Percentiles rank a stretch among this genome's conserved stretches.
phyloP scores from a whole-genome alignment of 306 rosid species.

The Castanea sativa region DNA sequence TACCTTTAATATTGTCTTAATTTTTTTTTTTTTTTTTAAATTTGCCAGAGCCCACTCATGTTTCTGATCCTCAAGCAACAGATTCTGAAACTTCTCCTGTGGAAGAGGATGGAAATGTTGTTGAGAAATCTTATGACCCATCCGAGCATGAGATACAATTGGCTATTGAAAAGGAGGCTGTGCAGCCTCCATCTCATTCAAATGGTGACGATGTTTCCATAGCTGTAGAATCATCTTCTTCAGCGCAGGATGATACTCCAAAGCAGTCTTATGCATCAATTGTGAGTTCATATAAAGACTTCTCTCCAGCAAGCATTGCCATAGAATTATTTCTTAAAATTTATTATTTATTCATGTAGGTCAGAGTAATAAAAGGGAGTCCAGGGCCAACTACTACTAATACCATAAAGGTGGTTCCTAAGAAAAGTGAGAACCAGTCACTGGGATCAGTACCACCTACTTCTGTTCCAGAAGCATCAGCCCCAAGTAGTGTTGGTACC shows the following conservation, averaged over 20 bases:
- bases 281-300: conserved; percentile 40
- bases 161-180: conserved; percentile 33
- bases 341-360: conserved; percentile 43
- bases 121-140: conserved; percentile 41
- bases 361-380: conserved; percentile 60
- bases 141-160: conserved; percentile 41
- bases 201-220: conserved; percentile 47
- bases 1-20: conserved; percentile 9
- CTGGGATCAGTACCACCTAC: conserved; percentile 32
- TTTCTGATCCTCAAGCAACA: conserved; percentile 49
- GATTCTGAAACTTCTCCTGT: conserved; percentile 36
- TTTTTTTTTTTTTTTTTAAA: neutral
- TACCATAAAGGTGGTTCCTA: conserved; percentile 33
- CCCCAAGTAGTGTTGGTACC: conserved; percentile 26
- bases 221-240: conserved; percentile 35
- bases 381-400: conserved; percentile 43
- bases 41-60: conserved; percentile 34
- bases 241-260: conserved; percentile 49
- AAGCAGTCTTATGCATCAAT: conserved; percentile 81
- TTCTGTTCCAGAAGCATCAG: conserved; percentile 46
- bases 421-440: conserved; percentile 34
- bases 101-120: conserved; percentile 29
- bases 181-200: conserved; percentile 41
- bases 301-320: conserved; percentile 12
- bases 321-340: conserved; percentile 25